Base-by-base conservation (phyloP, 495 filamentous ascomycete species). In the Aspergillus diversus region DNA sequence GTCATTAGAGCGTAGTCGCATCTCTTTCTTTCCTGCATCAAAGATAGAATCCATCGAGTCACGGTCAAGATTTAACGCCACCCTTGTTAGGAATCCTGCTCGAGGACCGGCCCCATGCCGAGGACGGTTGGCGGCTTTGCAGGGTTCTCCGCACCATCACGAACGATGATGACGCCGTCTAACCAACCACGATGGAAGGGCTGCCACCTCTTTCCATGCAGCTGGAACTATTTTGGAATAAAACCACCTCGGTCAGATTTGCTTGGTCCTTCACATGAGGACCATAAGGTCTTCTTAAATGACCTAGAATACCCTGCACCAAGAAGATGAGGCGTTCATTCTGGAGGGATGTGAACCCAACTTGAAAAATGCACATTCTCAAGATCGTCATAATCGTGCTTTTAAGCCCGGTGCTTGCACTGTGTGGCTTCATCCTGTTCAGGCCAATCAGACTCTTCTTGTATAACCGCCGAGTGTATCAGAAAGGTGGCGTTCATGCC, bases 131-230 rank as follows among this genome's bases (percentile, higher is more conserved):
- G 11, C 33, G 13, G 31, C 21, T 27, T 52, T 54, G 35, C 59
- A 54, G 27, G 37, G 50, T 61, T 55, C 59, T 61, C 59, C 35
- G 59, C 59, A 61, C 11, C 7, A 39, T 9, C 33, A 46, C 35
- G 13, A 21, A 50, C 21, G 8, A 16, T 53, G 49, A 27, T 53
- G 17, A 5, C 27, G 34, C n/a, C 42, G 57, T 16, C 42, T 39
- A 31, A 39, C 57, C 48, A 53, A 53, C 57, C 48, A 60, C 9
- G 11, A 39, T 5, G 35, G 13, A 50, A 16, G 8, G 46, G n/a
- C 21, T 50, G 57, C 31, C 21, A 34, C 16, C 16, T 53, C 21
- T 57, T 33, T 32, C 17, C 46, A 46, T 51, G 49, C 46, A 51
- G 7, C 27, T 59, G 34, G 58, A 60, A 27, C 39, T 16, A 17